Base-by-base conservation (phyloP, 108 stramenopile genomes). In the Asterionellopsis glacialis region DNA sequence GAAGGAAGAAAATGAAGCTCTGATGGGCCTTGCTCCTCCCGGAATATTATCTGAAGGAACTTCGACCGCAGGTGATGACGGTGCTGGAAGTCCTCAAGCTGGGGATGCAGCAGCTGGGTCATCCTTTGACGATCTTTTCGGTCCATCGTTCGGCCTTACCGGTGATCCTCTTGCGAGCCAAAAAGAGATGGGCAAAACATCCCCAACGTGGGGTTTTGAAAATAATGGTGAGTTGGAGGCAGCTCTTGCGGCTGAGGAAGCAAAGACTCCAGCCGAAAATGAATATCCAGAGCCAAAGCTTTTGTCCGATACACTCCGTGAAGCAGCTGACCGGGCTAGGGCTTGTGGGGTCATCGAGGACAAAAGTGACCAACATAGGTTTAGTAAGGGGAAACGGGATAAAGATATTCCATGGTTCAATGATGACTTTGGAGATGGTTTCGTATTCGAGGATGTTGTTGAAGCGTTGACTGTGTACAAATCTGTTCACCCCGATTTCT, bases 401-500 rank as follows among this genome's bases (percentile, higher is more conserved):
- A 85, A 82, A 57, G 76, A 72, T 51, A 76, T 90, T 48, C 85
- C 90, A 24, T 94, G 87, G 87, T 72, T 72, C 67, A 88, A 86
- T 51, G 94, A 95, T 74, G 94, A 95, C 54, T 95, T 88, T 68
- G 93, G 89, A 19, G 85, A 73, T 45, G 87, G 82, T 51, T 95
- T 81, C 69, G 85, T 85, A 9, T 91, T 91, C 58, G 89, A 87
- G 44, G 94, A 95, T 64, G 91, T 95, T 25, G 89, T 91, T 1
- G 89, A 90, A 44, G 94, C 90, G 1, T 72, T 92, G 55, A 76
- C 75, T 11, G 59, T 91, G 12, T 94, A 91, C 73, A 81, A 87
- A 61, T 57, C 75, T 26, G 43, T 81, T 24, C 77, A 82, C 45
- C 79, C 80, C 10, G 75, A 67, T 57, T 90, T 90, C 56, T 78